A percentile compares a stretch with the other conserved stretches of the same genome.
Conservation (phyloP, 2,329 filamentous ascomycete species). For the Uncinocarpus reesii region DNA sequence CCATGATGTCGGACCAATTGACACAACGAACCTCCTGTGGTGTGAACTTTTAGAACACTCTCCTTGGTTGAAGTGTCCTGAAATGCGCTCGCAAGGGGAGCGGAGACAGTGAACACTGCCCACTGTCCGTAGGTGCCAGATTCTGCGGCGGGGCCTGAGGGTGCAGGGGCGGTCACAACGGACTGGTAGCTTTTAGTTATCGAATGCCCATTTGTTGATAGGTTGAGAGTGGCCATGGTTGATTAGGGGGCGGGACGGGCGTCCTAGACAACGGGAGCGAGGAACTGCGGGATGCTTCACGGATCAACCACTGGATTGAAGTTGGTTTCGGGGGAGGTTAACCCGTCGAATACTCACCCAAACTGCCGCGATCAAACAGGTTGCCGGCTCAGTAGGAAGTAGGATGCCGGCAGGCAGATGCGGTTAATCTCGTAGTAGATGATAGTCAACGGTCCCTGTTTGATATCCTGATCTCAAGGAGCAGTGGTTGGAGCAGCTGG, state of each 20-base stretch:
- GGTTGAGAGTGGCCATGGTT: slow-evolving; percentile 66
- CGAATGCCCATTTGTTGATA: slow-evolving; percentile 67
- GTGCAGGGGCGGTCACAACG: slow-evolving; percentile 51
- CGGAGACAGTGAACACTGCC: slow-evolving; percentile 88
- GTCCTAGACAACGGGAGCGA: neutral
- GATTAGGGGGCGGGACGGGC: no score
- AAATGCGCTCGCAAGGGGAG: slow-evolving; percentile 85
- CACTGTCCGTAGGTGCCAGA: slow-evolving; percentile 84
- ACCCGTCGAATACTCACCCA: no score
- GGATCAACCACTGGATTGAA: no score
- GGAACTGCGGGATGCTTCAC: no score
- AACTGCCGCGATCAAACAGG: no score
- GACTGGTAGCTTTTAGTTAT: slow-evolving; percentile 68
- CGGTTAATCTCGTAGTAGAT: no score
- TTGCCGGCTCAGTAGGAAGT: no score
- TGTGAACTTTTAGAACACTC: slow-evolving; percentile 89
- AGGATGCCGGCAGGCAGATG: no score
- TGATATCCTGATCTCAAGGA: no score
- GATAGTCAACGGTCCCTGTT: no score
- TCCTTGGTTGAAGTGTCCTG: slow-evolving; percentile 71
- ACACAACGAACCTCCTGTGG: slow-evolving; percentile 61
- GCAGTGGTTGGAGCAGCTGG: no score
- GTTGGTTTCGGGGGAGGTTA: no score
- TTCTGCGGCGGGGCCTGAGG: slow-evolving; percentile 47
- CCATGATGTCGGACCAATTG: neutral